Percentiles rank a stretch among this genome's conserved stretches.
Conservation (phyloP, 257 asterid genomes). For the Fraxinus excelsior region DNA sequence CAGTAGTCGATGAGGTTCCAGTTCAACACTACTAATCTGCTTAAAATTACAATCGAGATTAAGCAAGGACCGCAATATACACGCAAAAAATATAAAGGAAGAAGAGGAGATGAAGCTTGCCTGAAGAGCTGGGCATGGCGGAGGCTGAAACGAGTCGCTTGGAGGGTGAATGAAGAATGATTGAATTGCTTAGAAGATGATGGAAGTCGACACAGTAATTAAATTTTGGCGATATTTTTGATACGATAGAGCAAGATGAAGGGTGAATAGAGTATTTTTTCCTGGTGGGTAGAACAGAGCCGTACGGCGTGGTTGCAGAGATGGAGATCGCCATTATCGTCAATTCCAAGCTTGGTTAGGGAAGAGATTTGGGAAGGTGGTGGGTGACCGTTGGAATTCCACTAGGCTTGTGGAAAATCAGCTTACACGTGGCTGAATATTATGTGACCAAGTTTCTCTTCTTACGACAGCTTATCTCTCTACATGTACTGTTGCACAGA, state of each 20-base stretch:
- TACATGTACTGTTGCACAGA: no score
- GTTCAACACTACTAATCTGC: neutral
- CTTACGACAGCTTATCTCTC: no score
- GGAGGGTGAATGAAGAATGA: conserved; percentile 14
- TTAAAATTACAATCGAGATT: neutral
- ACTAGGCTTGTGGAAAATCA: conserved; percentile 13
- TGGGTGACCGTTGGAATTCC: conserved; percentile 2
- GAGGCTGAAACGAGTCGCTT: conserved; percentile 17
- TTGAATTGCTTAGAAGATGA: conserved; percentile 17
- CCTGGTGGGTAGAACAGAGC: conserved; percentile 27
- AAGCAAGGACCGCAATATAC: neutral
- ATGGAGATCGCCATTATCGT: conserved; percentile 56
- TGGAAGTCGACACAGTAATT: conserved; percentile 18
- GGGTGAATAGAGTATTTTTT: neutral
- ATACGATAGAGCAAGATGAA: conserved; percentile 4
- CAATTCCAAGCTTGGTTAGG: neutral
- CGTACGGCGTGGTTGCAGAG: conserved; percentile 35
- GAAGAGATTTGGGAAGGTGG: conserved; percentile 15
- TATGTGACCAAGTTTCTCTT: no score
- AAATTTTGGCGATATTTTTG: conserved; percentile 22
- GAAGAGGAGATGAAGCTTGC: conserved; percentile 19
- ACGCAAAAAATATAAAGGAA: neutral
- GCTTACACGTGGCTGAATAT: conserved; percentile 34
- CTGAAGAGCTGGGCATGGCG: conserved; percentile 50
- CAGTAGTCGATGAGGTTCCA: neutral